Conservation (phyloP, 768 basidiomycete genomes). For the Crucibulum laeve region DNA sequence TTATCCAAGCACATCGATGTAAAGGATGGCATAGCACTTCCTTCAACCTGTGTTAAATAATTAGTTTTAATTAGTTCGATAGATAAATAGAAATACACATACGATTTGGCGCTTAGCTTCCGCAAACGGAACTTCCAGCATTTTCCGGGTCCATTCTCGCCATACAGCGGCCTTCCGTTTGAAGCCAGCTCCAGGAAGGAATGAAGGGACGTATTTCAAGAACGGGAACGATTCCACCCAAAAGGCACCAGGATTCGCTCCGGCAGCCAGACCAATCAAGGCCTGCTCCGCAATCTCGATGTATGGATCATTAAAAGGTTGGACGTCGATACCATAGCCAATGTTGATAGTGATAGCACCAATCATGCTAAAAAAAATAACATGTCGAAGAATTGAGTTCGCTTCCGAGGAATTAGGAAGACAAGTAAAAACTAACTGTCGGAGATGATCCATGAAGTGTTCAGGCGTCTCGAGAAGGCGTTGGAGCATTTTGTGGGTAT, state of each 20-base stretch:
- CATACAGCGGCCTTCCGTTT: slow-evolving; percentile 9
- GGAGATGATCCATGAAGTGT: slow-evolving; percentile 3
- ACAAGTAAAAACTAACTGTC: neutral
- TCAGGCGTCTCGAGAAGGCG: slow-evolving; percentile 2
- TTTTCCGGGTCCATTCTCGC: slow-evolving; percentile 4
- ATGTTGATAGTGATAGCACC: slow-evolving; percentile 3
- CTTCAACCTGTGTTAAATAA: slow-evolving; percentile 9
- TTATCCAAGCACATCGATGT: slow-evolving; percentile 10
- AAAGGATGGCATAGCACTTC: slow-evolving; percentile 13
- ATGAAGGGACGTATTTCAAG: slow-evolving; percentile 9
- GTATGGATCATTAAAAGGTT: slow-evolving; percentile 32
- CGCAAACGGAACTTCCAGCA: slow-evolving; percentile 3
- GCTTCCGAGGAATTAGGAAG: neutral
- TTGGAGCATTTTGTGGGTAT: slow-evolving; percentile 5
- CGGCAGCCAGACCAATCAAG: slow-evolving; percentile 35
- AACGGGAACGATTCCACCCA: slow-evolving; percentile 40
- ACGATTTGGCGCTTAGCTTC: slow-evolving; percentile 1
- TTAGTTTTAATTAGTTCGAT: neutral
- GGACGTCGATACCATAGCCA: slow-evolving; percentile 34
- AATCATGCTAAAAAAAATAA: slow-evolving; percentile 2
- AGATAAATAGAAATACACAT: neutral
- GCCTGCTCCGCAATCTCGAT: slow-evolving; percentile 40
- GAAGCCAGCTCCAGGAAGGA: slow-evolving; percentile 7
- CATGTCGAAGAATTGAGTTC: neutral
- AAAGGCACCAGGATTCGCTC: slow-evolving; percentile 37